phyloP scores from a whole-genome alignment of 768 basidiomycete genomes.

The Dentipellis sp. region DNA sequence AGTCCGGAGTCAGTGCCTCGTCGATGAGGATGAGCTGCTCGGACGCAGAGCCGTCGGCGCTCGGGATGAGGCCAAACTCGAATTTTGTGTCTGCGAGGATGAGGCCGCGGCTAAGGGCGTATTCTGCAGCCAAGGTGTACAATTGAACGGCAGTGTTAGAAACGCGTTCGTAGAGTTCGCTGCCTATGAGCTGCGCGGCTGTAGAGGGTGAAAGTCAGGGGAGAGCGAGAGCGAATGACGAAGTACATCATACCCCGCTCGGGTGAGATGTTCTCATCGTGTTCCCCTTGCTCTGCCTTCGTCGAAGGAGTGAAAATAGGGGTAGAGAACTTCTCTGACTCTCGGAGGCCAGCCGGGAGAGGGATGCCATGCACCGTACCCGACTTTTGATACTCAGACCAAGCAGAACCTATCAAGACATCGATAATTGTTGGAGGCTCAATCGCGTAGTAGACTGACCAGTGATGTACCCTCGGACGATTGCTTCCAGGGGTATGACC shows the following conservation, averaged over 20 bases:
- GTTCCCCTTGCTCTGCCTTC: conserved; percentile 87
- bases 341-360: conserved; percentile 67
- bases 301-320: conserved; percentile 96
- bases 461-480: conserved; percentile 94
- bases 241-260: conserved; percentile 55
- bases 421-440: neutral
- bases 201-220: neutral
- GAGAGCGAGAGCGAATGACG: conserved; percentile 12
- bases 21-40: conserved; percentile 79
- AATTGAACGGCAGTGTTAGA: conserved; percentile 53
- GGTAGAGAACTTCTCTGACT: conserved; percentile 73
- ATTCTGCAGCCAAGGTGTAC: conserved; percentile 65
- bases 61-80: conserved; percentile 80
- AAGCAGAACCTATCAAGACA: conserved; percentile 73
- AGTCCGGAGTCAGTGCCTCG: conserved; percentile 96
- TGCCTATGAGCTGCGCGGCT: conserved; percentile 63
- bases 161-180: conserved; percentile 51
- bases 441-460: conserved; percentile 36
- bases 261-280: conserved; percentile 98
- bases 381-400: conserved; percentile 84
- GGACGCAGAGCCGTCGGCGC: conserved; percentile 7
- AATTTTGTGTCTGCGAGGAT: conserved; percentile 99
- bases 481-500: conserved; percentile 88
- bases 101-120: conserved; percentile 67
- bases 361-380: conserved; percentile 84